Conservation (phyloP, 208 protist genomes). For the Angomonas ambiguus region DNA sequence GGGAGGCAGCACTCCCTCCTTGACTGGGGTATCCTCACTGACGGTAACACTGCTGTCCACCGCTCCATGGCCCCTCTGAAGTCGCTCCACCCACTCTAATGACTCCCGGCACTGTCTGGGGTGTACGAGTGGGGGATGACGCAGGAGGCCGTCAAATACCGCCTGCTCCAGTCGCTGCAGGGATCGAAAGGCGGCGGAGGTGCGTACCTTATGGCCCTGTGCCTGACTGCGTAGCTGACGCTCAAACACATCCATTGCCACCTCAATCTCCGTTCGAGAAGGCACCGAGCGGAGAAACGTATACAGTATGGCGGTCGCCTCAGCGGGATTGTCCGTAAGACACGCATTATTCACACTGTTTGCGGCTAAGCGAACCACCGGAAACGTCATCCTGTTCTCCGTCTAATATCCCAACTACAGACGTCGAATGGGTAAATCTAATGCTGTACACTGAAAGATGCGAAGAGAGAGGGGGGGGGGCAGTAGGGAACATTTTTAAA, state of each 20-base stretch:
- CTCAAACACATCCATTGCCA: constrained; percentile 48
- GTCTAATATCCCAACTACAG: no score
- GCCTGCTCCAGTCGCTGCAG: constrained; percentile 32
- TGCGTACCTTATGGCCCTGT: constrained; percentile 14
- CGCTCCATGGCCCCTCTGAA: background rate
- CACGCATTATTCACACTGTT: constrained; percentile 43
- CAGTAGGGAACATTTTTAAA: no score
- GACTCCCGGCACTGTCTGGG: constrained; percentile 25
- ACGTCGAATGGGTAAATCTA: no score
- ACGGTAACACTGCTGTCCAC: background rate
- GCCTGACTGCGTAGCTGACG: constrained; percentile 22
- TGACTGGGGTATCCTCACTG: background rate
- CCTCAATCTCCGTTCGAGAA: constrained; percentile 29
- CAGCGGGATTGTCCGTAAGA: constrained; percentile 38
- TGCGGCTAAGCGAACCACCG: constrained; percentile 58
- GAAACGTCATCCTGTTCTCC: constrained; percentile 41
- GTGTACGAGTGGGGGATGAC: constrained; percentile 36
- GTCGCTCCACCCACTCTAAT: constrained; percentile 8
- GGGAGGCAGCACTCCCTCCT: background rate
- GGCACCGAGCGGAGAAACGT: constrained; percentile 76
- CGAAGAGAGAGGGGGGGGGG: constrained; percentile 6
- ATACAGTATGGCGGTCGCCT: constrained; percentile 63
- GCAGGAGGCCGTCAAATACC: constrained; percentile 42
- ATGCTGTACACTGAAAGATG: background rate
- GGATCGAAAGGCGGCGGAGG: constrained; percentile 18